These are phyloP conservation scores for Yarrowia keelungensis DNA, from an alignment of 805 yeast species.

Conservation along the genomic window DNA sequence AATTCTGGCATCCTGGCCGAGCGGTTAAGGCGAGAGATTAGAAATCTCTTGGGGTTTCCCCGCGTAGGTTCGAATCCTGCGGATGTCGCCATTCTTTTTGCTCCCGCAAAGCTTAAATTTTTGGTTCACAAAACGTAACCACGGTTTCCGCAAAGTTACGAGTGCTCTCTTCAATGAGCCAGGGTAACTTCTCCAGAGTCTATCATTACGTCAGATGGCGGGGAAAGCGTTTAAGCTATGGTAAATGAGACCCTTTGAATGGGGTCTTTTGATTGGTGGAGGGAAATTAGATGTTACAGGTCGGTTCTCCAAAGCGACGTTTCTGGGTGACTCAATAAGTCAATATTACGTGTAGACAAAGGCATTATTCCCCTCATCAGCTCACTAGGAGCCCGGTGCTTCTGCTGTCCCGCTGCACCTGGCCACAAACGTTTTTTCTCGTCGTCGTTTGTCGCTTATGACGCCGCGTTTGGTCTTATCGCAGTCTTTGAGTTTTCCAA, in stretches of 20 bases:
- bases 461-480: conserved; percentile 28
- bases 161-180: neutral
- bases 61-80: conserved; percentile 39
- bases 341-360: neutral
- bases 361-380: neutral
- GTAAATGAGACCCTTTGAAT: neutral
- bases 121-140: neutral
- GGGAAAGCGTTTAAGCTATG: neutral
- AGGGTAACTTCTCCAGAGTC: neutral
- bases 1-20: conserved; percentile 36
- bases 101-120: neutral
- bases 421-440: neutral
- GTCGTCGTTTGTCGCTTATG: conserved; percentile 6
- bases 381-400: too few species aligned
- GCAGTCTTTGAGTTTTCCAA: neutral
- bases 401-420: too few species aligned
- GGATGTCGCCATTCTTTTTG: conserved; percentile 24
- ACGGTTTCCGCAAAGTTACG: conserved; percentile 28
- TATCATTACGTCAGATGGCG: conserved; percentile 26
- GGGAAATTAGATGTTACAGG: too few species aligned
- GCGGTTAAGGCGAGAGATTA: conserved; percentile 39
- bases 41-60: conserved; percentile 39
- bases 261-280: too few species aligned
- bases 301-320: too few species aligned
- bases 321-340: neutral